Base-by-base conservation (phyloP, 495 filamentous ascomycete species). In the Aspergillus nanangensis region DNA sequence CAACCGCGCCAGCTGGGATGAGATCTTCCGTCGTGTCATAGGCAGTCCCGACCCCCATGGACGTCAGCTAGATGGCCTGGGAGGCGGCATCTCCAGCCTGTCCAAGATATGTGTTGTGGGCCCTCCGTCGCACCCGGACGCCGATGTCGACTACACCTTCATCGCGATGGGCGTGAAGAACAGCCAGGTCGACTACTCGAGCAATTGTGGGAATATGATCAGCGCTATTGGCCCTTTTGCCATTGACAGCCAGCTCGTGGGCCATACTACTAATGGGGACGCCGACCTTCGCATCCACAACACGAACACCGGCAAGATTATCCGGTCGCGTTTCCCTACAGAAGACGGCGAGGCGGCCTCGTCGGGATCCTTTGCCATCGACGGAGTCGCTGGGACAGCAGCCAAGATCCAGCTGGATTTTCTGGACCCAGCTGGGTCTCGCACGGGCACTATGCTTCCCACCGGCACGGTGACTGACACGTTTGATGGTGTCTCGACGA, bases 131-230 rank as follows among this genome's bases (percentile, higher is more conserved):
- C 70, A 71, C 22, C 51, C 39, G 0, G 77, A 78, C 35, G 78
- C 78, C 0, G 82, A 88, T 43, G 67, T 88, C 14, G 84, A 89
- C 39, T 89, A 83, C 51, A 88, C 83, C 0, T 89, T 89, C 48
- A 77, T 82, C 3, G 79, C 82, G 19, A 71, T 89, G 2, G 84
- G 84, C 0, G 71, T 89, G 42, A 69, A 69, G 34, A 74, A 80
- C 45, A 65, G 61, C 8, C 56, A 63, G 11, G 68, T 88, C 2
- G 84, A 89, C 58, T 76, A 78, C 47, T 79, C 78, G 1, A 79
- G 82, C 10, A 89, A 87, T 55, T 89, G 85, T 51, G 86, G 86
- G 7, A 89, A 88, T 50, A 87, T 89, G 83, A 76, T 65, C 0
- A 70, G 74, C 20, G 76, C 82, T 0, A 76, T 90, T 39, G 86